A percentile compares a stretch with the other conserved stretches of the same genome.
Conservation (phyloP, 108 stramenopile genomes). For the Pelagomonas calceolata region DNA sequence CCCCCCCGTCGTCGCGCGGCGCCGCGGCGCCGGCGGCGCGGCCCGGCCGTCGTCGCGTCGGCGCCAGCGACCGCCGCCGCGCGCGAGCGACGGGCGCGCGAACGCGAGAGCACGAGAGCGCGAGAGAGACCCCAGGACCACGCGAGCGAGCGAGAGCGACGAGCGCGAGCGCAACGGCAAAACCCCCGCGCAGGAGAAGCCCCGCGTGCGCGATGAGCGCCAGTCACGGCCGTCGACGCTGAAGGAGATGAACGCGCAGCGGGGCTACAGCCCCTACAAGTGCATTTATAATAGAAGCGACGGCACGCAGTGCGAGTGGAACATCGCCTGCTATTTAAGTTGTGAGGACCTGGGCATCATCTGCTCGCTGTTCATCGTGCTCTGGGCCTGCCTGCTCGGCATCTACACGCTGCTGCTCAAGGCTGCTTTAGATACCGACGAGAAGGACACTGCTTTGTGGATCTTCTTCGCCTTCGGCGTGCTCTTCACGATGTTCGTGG, state of each 20-base stretch:
- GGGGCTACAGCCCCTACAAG: slow-evolving; percentile 24
- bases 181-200: no score
- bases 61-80: no score
- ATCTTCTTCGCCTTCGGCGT: slow-evolving; percentile 30
- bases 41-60: no score
- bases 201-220: no score
- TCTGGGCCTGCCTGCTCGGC: slow-evolving; percentile 24
- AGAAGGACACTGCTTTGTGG: slow-evolving; percentile 24
- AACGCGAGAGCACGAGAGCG: no score
- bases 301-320: background rate
- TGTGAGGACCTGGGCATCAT: slow-evolving; percentile 33
- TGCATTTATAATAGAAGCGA: background rate
- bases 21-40: no score
- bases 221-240: slow-evolving; percentile 30
- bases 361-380: slow-evolving; percentile 20
- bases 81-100: no score
- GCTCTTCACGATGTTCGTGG: slow-evolving; percentile 16
- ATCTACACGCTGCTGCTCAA: slow-evolving; percentile 27
- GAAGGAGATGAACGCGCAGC: slow-evolving; percentile 29
- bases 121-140: no score
- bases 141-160: no score
- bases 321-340: slow-evolving; percentile 26
- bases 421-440: slow-evolving; percentile 30
- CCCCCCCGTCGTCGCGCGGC: no score
- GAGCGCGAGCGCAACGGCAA: no score